A percentile compares a stretch with the other conserved stretches of the same genome.
Evolutionary conservation across 106 monocot species (phyloP).

Genomic region (Dendrobium nobile): DNA sequence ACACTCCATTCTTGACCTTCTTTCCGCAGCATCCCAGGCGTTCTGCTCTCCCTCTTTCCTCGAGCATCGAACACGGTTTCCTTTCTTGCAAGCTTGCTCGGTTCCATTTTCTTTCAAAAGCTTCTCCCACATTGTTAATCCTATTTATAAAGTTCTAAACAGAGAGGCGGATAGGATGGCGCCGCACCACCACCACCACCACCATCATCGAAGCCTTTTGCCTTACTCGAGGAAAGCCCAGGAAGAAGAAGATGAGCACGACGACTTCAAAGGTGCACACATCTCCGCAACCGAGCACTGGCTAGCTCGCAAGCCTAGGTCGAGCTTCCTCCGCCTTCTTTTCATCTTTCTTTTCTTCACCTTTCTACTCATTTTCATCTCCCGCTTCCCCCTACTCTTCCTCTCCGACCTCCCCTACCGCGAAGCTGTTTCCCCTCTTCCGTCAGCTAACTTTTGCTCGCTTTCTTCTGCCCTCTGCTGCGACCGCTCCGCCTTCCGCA

Average conservation of each 20-base stretch:
- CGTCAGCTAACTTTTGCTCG: not conserved
- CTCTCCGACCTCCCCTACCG: not conserved
- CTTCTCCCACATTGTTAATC: too few species aligned
- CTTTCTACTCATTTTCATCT: not conserved
- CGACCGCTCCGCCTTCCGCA: conserved; percentile 30
- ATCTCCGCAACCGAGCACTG: not conserved
- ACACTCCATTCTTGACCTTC: too few species aligned
- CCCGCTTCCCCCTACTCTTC: not conserved
- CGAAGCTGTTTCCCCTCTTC: not conserved
- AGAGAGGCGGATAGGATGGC: not conserved
- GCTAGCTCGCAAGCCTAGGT: not conserved
- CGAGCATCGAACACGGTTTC: not conserved
- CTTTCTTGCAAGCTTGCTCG: not conserved
- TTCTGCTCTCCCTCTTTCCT: not conserved
- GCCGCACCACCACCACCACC: not conserved
- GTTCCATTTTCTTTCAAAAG: not conserved
- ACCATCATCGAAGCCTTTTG: not conserved
- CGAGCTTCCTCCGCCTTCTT: not conserved
- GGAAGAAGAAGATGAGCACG: not conserved
- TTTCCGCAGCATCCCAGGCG: too few species aligned
- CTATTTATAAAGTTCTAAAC: too few species aligned
- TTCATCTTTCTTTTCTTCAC: not conserved
- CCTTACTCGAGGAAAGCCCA: not conserved
- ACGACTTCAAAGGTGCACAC: not conserved
- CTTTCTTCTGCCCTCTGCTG: conserved; percentile 27